Evolutionary conservation across 345 rosid species (phyloP), one percentile per base, ranked within the genome.

Genomic region (Brassica rapa): DNA sequence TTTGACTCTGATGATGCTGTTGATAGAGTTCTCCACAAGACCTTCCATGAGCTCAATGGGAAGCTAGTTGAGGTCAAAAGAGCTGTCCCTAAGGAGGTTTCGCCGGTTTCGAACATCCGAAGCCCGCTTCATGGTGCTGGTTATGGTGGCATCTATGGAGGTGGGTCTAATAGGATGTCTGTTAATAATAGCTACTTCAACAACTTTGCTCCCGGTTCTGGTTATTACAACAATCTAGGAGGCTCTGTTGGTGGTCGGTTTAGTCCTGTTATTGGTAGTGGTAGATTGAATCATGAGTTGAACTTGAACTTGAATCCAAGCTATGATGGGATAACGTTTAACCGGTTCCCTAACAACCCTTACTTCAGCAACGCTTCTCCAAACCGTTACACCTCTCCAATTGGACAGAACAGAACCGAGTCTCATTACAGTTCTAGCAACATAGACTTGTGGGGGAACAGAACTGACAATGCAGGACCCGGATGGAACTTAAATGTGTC

Each of bases 41-140:
- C 90, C 23, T 94, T 94, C 77, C 98, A 94, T 60, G 98, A 94
- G 83, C 91, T 94, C 39, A 89, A 94, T 68, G 97, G 98, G 51
- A 94, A 94, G 86, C 84, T 91, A 88, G 97, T 92, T 37, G 98
- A 94, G 89, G 98, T 94, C 79, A 94, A 94, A 87, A 88, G 91
- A 83, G 98, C 97, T 10, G 94, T 94, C 33, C 98, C 97, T 15
- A 94, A 92, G 79, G 97, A 94, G 84, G 83, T 82, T 11, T 88
- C 95, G 0, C 90, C 88, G 0, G 89, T 86, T 68, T 86, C 90
- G 5, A 59, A n/a, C 67, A 80, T 19, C 56, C 88, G 94, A 55
- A 89, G 87, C 83, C 90, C 93, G 33, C 55, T 89, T 61, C 74
- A 79, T 9, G 94, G 90, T 71, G 64, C 49, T 70, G 59, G 11